Evolutionary conservation across 257 asterid genomes (phyloP).

Genomic region (Avicennia marina): DNA sequence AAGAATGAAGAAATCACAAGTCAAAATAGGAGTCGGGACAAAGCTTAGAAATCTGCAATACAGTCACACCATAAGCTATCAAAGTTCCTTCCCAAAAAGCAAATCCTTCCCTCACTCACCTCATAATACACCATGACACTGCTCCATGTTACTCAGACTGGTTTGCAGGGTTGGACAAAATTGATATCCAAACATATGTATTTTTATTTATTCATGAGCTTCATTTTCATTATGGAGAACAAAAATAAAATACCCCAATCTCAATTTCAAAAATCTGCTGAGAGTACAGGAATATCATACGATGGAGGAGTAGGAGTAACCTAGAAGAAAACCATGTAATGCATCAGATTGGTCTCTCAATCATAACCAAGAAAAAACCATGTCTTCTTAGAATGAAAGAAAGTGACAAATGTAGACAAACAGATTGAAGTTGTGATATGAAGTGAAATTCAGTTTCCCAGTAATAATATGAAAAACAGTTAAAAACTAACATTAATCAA

Average conservation of each 20-base stretch:
- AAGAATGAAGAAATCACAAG: not conserved
- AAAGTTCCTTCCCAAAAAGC: not conserved
- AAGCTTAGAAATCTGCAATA: too few species aligned
- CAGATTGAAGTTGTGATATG: not conserved
- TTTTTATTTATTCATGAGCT: conserved; percentile 4
- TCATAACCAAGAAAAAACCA: conserved; percentile 7
- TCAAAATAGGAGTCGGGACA: conserved; percentile 5
- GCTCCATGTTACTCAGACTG: not conserved
- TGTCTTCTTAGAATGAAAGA: not conserved
- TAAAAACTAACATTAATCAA: conserved; percentile 63
- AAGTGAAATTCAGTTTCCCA: conserved; percentile 5
- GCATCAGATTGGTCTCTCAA: conserved; percentile 7
- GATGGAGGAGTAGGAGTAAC: not conserved
- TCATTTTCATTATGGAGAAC: not conserved
- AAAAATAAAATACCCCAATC: not conserved
- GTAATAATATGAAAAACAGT: not conserved
- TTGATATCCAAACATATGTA: not conserved
- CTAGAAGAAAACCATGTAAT: too few species aligned
- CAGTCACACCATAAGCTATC: too few species aligned
- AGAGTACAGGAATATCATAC: not conserved
- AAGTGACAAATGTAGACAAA: not conserved
- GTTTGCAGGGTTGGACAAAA: not conserved
- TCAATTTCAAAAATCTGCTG: not conserved
- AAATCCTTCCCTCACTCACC: not conserved
- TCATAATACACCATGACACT: too few species aligned